Conservation (phyloP, 2,329 filamentous ascomycete species). For the Verticillium klebahnii region DNA sequence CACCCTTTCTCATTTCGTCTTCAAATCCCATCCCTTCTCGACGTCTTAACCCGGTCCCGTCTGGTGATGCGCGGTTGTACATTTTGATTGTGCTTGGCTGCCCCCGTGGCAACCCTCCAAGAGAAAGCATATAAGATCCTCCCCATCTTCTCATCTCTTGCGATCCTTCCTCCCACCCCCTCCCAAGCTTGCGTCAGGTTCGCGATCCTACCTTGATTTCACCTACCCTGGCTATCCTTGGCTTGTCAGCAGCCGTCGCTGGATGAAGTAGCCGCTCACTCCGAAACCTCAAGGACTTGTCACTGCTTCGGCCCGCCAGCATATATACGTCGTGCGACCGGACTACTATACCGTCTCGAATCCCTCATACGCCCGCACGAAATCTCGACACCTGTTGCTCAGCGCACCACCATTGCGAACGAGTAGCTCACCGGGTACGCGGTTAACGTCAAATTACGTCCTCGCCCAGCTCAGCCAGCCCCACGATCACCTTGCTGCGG, state of each 20-base stretch:
- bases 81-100: neutral
- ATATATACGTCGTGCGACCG: neutral
- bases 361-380: neutral
- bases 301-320: neutral
- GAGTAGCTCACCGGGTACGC: neutral
- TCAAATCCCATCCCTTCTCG: neutral
- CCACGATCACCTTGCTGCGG: neutral
- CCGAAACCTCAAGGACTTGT: neutral
- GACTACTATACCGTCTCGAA: neutral
- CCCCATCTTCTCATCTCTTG: neutral
- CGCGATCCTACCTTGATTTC: neutral
- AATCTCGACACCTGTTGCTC: neutral
- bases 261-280: neutral
- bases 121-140: constrained; percentile 1
- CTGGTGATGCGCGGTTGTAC: constrained; percentile 2
- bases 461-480: neutral
- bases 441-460: neutral
- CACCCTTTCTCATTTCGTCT: neutral
- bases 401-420: neutral
- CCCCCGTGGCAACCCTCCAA: neutral
- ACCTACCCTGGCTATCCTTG: neutral
- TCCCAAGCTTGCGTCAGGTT: neutral
- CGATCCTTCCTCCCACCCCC: neutral
- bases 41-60: neutral
- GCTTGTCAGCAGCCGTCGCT: neutral